Percentiles rank a stretch among this genome's conserved stretches.
phyloP scores from a whole-genome alignment of 1,139 yeast species.

The Candida tunisiensis region DNA sequence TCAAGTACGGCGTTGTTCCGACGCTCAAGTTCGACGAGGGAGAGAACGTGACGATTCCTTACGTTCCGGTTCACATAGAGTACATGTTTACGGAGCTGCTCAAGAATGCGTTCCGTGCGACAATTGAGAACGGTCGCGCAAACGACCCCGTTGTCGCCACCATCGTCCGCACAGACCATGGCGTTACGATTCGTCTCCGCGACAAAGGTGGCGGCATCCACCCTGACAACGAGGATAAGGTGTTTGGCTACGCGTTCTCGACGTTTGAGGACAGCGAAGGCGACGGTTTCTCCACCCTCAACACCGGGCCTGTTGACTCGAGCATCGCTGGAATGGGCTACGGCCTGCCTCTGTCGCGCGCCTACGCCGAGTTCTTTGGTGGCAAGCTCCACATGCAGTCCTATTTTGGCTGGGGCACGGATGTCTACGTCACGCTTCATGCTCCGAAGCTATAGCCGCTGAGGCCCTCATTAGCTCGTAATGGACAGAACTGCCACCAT shows the following conservation, averaged over 20 bases:
- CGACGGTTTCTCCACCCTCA: constrained; percentile 32
- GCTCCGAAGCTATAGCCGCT: background rate
- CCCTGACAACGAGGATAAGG: constrained; percentile 40
- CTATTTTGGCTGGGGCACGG: constrained; percentile 76
- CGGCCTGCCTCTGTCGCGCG: constrained; percentile 74
- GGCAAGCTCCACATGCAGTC: constrained; percentile 71
- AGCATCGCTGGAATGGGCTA: constrained; percentile 93
- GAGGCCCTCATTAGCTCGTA: background rate
- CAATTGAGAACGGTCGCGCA: constrained; percentile 44
- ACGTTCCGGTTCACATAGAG: constrained; percentile 75
- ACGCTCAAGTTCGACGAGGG: constrained; percentile 41
- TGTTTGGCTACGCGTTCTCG: constrained; percentile 76
- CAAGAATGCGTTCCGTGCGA: constrained; percentile 77
- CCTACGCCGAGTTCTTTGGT: constrained; percentile 51
- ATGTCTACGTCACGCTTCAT: constrained; percentile 37
- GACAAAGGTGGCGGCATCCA: constrained; percentile 86
- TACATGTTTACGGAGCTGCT: constrained; percentile 76
- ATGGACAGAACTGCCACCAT: too few species aligned
- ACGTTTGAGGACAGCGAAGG: constrained; percentile 48
- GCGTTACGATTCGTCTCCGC: constrained; percentile 42
- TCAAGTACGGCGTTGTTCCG: constrained; percentile 67
- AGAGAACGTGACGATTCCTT: constrained; percentile 39
- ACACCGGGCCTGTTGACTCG: constrained; percentile 54
- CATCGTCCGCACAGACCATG: constrained; percentile 35
- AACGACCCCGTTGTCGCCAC: constrained; percentile 51